Evolutionary conservation across 2,329 filamentous ascomycete genomes (phyloP).

Genomic region (Daldinia eschscholtzii): DNA sequence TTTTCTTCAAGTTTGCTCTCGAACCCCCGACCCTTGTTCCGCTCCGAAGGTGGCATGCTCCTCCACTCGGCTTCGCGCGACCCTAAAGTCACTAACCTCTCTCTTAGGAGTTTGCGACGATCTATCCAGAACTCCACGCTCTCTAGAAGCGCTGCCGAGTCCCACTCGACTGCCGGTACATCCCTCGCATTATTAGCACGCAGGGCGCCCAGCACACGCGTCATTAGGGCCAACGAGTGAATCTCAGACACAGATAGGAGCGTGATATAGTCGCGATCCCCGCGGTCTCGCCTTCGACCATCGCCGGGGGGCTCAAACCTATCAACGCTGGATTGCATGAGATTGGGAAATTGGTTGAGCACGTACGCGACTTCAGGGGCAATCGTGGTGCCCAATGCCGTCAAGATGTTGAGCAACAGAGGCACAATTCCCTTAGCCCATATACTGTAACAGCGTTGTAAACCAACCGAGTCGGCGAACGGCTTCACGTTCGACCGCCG

Average conservation of each 20-base stretch:
- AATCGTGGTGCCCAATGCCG: slow-evolving; percentile 82
- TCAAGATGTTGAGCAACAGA: slow-evolving; percentile 87
- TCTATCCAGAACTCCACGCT: slow-evolving; percentile 86
- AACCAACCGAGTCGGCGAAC: slow-evolving; percentile 77
- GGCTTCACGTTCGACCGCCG: slow-evolving; percentile 79
- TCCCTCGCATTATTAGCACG: slow-evolving; percentile 76
- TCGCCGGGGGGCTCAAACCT: slow-evolving; percentile 74
- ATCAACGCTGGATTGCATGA: slow-evolving; percentile 78
- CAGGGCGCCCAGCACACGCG: slow-evolving; percentile 76
- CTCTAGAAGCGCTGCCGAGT: slow-evolving; percentile 77
- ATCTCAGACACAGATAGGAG: slow-evolving; percentile 80
- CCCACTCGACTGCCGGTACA: slow-evolving; percentile 81
- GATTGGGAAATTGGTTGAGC: slow-evolving; percentile 86
- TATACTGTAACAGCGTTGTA: slow-evolving; percentile 84
- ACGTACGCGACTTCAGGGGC: slow-evolving; percentile 88
- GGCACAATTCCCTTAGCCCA: slow-evolving; percentile 92
- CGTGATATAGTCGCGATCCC: slow-evolving; percentile 68
- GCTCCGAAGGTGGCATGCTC: slow-evolving; percentile 51
- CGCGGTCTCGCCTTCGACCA: slow-evolving; percentile 67
- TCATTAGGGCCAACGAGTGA: slow-evolving; percentile 82
- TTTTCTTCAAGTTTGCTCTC: slow-evolving; percentile 81
- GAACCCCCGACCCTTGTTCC: slow-evolving; percentile 56
- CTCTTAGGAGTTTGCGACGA: slow-evolving; percentile 75
- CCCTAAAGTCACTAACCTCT: slow-evolving; percentile 79
- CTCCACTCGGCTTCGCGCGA: slow-evolving; percentile 78